phyloP scores from a whole-genome alignment of 2,329 filamentous ascomycete genomes.

The Penicillium digitatum region DNA sequence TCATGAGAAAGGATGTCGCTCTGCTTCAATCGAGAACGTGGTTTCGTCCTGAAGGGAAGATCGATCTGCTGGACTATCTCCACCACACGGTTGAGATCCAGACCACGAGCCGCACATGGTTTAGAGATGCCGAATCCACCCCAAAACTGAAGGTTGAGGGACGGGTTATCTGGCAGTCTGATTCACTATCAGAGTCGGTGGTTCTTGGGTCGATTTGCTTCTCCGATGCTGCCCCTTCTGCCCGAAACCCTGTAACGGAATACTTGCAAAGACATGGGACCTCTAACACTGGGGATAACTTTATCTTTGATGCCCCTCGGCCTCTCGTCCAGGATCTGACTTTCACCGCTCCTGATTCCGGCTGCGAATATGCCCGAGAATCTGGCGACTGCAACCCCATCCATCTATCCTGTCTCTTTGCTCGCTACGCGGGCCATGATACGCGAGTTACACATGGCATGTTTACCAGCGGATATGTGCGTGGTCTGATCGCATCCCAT shows the following conservation, averaged over 20 bases:
- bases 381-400: constrained; percentile 98
- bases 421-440: constrained; percentile 86
- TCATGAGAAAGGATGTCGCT: not conserved
- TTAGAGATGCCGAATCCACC: constrained; percentile 41
- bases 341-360: constrained; percentile 74
- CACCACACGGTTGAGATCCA: not conserved
- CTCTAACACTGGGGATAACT: constrained; percentile 23
- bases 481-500: constrained; percentile 82
- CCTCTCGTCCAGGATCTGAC: not conserved
- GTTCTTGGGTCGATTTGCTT: not conserved
- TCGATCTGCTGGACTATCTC: not conserved
- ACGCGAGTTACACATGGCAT: constrained; percentile 97
- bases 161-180: not conserved
- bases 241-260: not conserved
- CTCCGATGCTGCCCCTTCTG: not conserved
- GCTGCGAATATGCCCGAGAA: constrained; percentile 90
- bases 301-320: constrained; percentile 63
- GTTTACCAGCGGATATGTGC: constrained; percentile 92
- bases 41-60: not conserved
- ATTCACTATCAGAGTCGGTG: not conserved
- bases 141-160: not conserved
- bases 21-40: not conserved
- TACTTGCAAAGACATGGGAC: not conserved
- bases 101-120: constrained; percentile 49
- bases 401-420: constrained; percentile 90